Conservation (phyloP, 2,329 filamentous ascomycete genomes). For the Neopestalotiopsis sp. region DNA sequence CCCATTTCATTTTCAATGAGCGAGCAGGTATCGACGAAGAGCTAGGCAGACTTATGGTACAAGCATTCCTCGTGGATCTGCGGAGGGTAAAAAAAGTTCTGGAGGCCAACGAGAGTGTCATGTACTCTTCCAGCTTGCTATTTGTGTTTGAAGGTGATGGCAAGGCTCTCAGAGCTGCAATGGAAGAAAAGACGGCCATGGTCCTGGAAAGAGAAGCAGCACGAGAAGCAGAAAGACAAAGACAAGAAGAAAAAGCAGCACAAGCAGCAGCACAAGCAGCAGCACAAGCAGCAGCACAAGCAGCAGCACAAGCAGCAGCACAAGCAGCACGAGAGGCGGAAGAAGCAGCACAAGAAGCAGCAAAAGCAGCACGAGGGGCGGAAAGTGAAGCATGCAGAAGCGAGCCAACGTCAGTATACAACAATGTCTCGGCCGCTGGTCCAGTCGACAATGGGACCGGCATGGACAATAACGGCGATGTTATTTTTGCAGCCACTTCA, state of each 20-base stretch:
- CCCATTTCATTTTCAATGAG: constrained; percentile 61
- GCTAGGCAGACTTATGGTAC: constrained; percentile 59
- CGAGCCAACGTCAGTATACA: constrained; percentile 39
- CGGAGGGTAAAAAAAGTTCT: constrained; percentile 57
- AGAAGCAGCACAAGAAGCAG: too few relatives aligned
- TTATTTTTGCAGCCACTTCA: constrained; percentile 15
- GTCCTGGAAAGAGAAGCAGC: constrained; percentile 24
- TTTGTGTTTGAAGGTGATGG: constrained; percentile 71
- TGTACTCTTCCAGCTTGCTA: constrained; percentile 67
- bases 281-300: too few relatives aligned
- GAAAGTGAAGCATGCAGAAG: constrained; percentile 24
- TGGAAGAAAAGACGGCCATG: constrained; percentile 56
- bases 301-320: too few relatives aligned
- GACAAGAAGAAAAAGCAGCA: too few relatives aligned
- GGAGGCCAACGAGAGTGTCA: constrained; percentile 62
- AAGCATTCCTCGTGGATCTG: constrained; percentile 59
- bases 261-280: too few relatives aligned
- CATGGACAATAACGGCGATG: constrained; percentile 48
- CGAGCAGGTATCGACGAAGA: constrained; percentile 63
- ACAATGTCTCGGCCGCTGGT: constrained; percentile 27
- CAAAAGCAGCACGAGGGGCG: too few relatives aligned
- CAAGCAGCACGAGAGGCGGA: too few relatives aligned
- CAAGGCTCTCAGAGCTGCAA: constrained; percentile 53
- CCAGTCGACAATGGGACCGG: constrained; percentile 60
- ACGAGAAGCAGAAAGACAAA: too few relatives aligned